These are phyloP conservation scores for Fagopyrum homotropicum DNA, from an alignment of 148 eudicot genomes.

Conservation along the genomic window DNA sequence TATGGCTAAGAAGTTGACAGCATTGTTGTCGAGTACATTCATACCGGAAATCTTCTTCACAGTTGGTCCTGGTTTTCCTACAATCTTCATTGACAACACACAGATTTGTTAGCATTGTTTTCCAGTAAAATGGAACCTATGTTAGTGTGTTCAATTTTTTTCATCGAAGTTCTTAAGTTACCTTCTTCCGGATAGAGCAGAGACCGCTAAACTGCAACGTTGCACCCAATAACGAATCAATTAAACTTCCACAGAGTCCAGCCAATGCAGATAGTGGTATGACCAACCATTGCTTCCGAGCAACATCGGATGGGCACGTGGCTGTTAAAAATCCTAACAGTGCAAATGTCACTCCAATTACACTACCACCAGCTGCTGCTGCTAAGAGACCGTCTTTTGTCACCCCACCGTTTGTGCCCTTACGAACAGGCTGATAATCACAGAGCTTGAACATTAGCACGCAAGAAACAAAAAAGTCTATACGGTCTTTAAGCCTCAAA, in stretches of 20 bases:
- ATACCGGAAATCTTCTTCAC: constrained; percentile 36
- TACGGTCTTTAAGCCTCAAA: background rate
- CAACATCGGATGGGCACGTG: constrained; percentile 41
- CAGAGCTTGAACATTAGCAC: background rate
- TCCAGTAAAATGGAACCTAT: background rate
- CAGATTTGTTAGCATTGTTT: background rate
- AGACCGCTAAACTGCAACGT: constrained; percentile 82
- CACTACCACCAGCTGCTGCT: constrained; percentile 73
- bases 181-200: constrained; percentile 81
- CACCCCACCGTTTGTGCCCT: constrained; percentile 97
- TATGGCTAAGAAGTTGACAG: constrained; percentile 30
- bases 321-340: constrained; percentile 57
- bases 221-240: constrained; percentile 89
- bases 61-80: constrained; percentile 39
- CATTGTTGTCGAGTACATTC: constrained; percentile 34
- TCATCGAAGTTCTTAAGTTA: constrained; percentile 12
- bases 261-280: constrained; percentile 74
- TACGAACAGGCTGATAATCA: constrained; percentile 52
- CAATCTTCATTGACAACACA: constrained; percentile 25
- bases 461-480: background rate
- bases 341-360: constrained; percentile 68
- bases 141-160: background rate
- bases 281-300: constrained; percentile 69
- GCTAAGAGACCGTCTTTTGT: constrained; percentile 82
- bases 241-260: constrained; percentile 76